A percentile compares a stretch with the other conserved stretches of the same genome.
phyloP scores from a whole-genome alignment of 2,329 filamentous ascomycete genomes.

The Aulographum hederae region DNA sequence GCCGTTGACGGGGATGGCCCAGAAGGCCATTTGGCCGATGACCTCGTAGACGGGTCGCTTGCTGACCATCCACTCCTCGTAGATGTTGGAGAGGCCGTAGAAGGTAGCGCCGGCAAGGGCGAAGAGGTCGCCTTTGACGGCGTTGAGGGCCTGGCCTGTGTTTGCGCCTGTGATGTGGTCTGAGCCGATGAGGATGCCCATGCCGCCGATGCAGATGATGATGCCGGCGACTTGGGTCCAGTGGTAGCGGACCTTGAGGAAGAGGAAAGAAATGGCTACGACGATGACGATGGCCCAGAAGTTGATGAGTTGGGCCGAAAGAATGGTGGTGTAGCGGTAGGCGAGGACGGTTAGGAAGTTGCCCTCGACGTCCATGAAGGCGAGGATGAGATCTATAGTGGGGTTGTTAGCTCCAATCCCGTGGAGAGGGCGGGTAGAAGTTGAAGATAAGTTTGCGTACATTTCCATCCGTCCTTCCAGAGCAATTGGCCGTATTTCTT shows the following conservation, averaged over 20 bases:
- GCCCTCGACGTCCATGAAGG: constrained; percentile 85
- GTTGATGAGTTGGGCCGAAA: constrained; percentile 89
- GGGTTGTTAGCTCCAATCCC: neutral
- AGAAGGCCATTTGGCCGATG: constrained; percentile 75
- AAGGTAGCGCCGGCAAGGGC: constrained; percentile 74
- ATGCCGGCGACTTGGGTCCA: constrained; percentile 72
- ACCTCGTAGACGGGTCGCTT: constrained; percentile 84
- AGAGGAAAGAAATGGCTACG: constrained; percentile 62
- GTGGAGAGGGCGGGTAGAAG: neutral
- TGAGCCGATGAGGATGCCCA: constrained; percentile 68
- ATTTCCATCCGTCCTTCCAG: constrained; percentile 69
- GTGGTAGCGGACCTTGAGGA: constrained; percentile 82
- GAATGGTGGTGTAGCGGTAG: constrained; percentile 72
- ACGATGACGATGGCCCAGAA: constrained; percentile 97
- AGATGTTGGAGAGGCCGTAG: constrained; percentile 81
- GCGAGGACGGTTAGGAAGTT: constrained; percentile 97
- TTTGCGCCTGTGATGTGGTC: constrained; percentile 70
- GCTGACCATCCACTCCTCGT: constrained; percentile 86
- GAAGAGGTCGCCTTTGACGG: constrained; percentile 84
- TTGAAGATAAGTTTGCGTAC: constrained; percentile 15
- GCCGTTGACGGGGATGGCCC: constrained; percentile 80
- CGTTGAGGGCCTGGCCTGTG: constrained; percentile 46
- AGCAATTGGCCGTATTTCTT: constrained; percentile 49
- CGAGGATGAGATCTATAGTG: constrained; percentile 53
- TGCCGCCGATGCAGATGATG: constrained; percentile 76